Evolutionary conservation across 2,329 filamentous ascomycete genomes (phyloP), one percentile per base, ranked within the genome.

Genomic region (Cercospora beticola): DNA sequence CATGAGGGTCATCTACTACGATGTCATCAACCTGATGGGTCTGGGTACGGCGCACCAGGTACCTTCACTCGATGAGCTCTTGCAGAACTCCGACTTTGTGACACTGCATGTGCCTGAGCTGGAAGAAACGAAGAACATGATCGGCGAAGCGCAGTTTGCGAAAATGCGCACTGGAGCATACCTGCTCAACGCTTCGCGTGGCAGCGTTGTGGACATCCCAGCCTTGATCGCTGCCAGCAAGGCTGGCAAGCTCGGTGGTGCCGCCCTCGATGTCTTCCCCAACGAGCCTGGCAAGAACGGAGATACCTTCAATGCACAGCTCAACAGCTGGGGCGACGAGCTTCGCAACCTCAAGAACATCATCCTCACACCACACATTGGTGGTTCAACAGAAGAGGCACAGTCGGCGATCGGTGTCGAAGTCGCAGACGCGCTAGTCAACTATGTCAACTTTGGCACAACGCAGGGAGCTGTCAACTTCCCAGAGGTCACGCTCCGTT

Each of bases 1-100:
- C 61, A 97, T 99, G 94, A 89, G 87, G 16, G 95, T 99, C 76
- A 94, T 98, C 76, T 99, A 97, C 85, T 98, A 96, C 81, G 95
- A 99, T 80, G 89, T 97, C 6, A 82, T 97, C 71, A 97, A 94
- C 74, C 86, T 98, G 74, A 99, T 99, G 95, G 91, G 92, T 56
- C 83, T 99, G 79, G 95, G 95, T 66, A 97, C 92, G 10, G 89
- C 94, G 33, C 89, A 86, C 74, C 95, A 98, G 79, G 91, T 98
- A 46, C 84, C 90, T 5, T 91, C 88, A 0, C 83, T 99, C 23
- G 87, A 94, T 33, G 88, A 86, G 21, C 88, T 99, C 46, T 87
- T 99, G 56, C 84, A 87, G 66, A 84, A 90, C 74, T 89, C 94
- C 56, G 95, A 99, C 81, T 99, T 98, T 76, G 89, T 99, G 68